phyloP scores from a whole-genome alignment of 805 yeast genomes.

The Pichia kluyveri region DNA sequence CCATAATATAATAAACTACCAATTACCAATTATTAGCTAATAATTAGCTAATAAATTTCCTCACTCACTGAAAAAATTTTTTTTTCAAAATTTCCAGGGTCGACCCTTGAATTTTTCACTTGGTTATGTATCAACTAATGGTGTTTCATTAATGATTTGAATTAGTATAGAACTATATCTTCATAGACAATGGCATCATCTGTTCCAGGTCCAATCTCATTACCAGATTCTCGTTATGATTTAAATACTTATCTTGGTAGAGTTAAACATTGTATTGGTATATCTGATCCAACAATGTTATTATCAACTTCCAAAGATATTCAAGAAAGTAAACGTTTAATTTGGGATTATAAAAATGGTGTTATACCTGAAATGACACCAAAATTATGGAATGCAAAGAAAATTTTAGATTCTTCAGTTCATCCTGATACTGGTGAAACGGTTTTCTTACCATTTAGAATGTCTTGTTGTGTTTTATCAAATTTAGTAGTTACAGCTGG shows the following conservation, averaged over 20 bases:
- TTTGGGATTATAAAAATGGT: constrained; percentile 71
- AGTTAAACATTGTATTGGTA: constrained; percentile 87
- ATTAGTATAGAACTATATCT: too few species aligned
- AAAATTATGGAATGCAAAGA: constrained; percentile 82
- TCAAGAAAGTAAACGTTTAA: constrained; percentile 49
- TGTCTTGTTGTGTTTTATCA: constrained; percentile 92
- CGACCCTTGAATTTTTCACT: too few species aligned
- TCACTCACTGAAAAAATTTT: too few species aligned
- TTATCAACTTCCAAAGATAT: constrained; percentile 61
- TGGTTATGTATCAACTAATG: too few species aligned
- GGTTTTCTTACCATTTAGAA: constrained; percentile 86
- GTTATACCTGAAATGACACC: constrained; percentile 57
- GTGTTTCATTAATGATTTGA: too few species aligned
- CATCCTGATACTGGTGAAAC: constrained; percentile 98
- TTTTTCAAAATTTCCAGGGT: too few species aligned
- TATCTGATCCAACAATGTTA: constrained; percentile 87
- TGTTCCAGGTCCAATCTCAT: constrained; percentile 67
- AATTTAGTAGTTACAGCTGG: constrained; percentile 94
- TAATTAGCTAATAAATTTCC: too few species aligned
- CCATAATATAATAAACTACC: too few species aligned
- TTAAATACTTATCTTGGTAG: constrained; percentile 84
- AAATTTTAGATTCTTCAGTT: constrained; percentile 78
- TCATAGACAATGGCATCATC: constrained; percentile 98
- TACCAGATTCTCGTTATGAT: constrained; percentile 78
- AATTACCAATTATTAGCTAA: too few species aligned